Conservation (phyloP, 495 filamentous ascomycete genomes). For the Corynascus novoguineensis region DNA sequence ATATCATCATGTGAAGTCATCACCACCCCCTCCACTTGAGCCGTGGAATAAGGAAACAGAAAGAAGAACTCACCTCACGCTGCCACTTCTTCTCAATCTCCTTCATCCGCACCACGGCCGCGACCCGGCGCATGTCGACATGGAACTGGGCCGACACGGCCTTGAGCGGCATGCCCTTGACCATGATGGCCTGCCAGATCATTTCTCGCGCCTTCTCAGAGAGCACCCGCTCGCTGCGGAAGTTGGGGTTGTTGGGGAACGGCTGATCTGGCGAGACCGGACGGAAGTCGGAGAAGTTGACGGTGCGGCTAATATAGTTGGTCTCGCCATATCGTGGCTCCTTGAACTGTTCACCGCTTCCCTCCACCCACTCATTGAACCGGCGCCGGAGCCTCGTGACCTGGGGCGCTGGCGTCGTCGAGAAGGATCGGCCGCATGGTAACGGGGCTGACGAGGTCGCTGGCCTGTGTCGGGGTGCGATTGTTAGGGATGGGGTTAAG, state of each 20-base stretch:
- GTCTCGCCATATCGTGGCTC: constrained; percentile 2
- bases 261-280: constrained; percentile 34
- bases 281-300: background rate
- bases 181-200: constrained; percentile 65
- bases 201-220: constrained; percentile 67
- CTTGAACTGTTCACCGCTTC: constrained; percentile 3
- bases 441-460: constrained; percentile 3
- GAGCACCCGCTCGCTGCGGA: constrained; percentile 67
- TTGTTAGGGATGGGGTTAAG: background rate
- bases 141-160: constrained; percentile 69
- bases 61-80: constrained; percentile 53
- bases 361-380: constrained; percentile 18
- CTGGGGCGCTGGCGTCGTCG: constrained; percentile 21
- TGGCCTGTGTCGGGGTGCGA: constrained; percentile 2
- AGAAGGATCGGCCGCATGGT: constrained; percentile 19
- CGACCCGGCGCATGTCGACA: constrained; percentile 83
- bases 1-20: constrained; percentile 49
- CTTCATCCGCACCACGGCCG: constrained; percentile 81
- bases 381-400: constrained; percentile 16
- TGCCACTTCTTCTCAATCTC: constrained; percentile 76
- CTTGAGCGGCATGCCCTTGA: constrained; percentile 61
- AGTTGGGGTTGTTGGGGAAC: constrained; percentile 72
- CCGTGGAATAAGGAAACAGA: constrained; percentile 18
- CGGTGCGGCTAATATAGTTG: constrained; percentile 13
- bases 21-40: background rate